Conservation (phyloP, 176 grass and related monocot species). For the Oryza coarctata region DNA sequence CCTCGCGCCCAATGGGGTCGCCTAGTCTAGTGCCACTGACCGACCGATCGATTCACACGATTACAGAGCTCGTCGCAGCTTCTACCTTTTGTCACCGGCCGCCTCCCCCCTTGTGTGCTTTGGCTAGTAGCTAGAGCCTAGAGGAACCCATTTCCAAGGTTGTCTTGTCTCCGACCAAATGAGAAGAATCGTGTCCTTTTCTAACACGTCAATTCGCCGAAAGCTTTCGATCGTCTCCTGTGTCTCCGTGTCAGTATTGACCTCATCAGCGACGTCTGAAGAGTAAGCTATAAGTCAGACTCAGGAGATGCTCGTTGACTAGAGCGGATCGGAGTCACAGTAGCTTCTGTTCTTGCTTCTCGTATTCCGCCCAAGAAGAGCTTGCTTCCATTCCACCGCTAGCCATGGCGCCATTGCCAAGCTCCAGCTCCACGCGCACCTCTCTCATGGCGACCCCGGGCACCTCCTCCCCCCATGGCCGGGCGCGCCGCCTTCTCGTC, state of each 20-base stretch:
- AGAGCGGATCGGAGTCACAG: too few relatives aligned
- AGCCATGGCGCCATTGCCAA: slow-evolving; percentile 21
- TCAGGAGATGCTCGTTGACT: background rate
- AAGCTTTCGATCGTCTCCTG: background rate
- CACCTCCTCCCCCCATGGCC: background rate
- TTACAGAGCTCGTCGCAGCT: background rate
- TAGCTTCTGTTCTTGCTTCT: background rate
- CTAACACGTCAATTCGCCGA: background rate
- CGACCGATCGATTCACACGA: too few relatives aligned
- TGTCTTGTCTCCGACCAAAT: background rate
- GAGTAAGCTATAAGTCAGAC: background rate
- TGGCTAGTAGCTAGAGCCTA: background rate
- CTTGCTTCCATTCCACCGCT: background rate
- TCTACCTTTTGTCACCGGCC: background rate
- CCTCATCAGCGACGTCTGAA: background rate
- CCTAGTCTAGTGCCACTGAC: background rate
- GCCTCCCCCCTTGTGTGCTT: background rate
- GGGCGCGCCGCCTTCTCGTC: background rate
- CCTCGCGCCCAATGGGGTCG: background rate
- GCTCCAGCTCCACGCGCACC: slow-evolving; percentile 12
- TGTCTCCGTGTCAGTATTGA: background rate
- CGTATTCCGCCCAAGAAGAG: background rate
- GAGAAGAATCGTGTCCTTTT: background rate
- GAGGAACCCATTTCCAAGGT: background rate
- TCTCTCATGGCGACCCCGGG: background rate